Evolutionary conservation across 73 alveolate genomes (phyloP), one percentile per base, ranked within the genome.

Genomic region (Symbiodinium pilosum): DNA sequence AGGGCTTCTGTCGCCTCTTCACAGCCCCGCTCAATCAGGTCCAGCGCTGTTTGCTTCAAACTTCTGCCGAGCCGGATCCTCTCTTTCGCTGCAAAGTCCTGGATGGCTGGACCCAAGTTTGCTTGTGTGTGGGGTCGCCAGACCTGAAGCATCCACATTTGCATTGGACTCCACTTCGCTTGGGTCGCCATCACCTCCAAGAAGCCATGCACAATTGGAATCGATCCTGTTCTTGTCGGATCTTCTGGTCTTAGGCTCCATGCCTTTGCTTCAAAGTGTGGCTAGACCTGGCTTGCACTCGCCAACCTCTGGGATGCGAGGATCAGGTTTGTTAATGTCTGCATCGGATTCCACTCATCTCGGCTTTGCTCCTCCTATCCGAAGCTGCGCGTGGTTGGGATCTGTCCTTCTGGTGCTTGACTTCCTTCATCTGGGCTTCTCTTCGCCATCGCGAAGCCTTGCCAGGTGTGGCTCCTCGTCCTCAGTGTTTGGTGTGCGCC

Each of bases 401-500:
- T 36, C 40, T 44, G 42, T 40, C 4, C 5, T 26, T 83, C 44
- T 39, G 68, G 98, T 24, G 32, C 38, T 51, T 32, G 93, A 93
- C 69, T 26, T 12, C 24, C 24, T 68, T 38, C 40, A n/a, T 68
- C 24, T n/a, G 3, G 98, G 98, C 26, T 93, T 42, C 0, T 8
- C 38, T 11, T 12, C 93, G 16, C 86, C 81, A 32, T 28, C 44
- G 8, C 98, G 38, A 75, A n/a, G 93, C 93, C 71, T 38, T 26
- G 71, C 26, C 32, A 36, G 64, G 11, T n/a, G 28, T 52, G 98
- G 71, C 43, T 42, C 43, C 41, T 11, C n/a, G 47, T 30, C 40
- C 32, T 32, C 81, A 6, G 30, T 52, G 54, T 91, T 12, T 43
- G 97, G 97, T 41, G 41, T n/a, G 42, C 20, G 52, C 1, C 38